phyloP scores from a whole-genome alignment of 2,329 filamentous ascomycete genomes.

The Parasarocladium wereldwijsianum region DNA sequence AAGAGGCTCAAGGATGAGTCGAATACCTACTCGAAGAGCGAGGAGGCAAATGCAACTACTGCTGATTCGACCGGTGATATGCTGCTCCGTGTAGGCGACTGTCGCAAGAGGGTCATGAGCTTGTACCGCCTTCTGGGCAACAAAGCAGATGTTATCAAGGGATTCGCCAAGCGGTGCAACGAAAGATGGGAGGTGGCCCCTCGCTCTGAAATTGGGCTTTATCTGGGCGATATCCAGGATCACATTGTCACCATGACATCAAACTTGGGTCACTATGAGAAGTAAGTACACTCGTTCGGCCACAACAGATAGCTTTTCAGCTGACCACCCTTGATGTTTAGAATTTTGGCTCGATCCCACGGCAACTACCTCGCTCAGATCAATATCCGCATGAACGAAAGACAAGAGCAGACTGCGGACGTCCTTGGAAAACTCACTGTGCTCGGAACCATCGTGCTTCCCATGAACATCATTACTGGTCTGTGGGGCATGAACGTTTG shows the following conservation, averaged over 20 bases:
- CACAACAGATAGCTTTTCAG: slow-evolving; percentile 5
- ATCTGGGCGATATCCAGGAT: slow-evolving; percentile 95
- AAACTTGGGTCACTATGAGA: slow-evolving; percentile 91
- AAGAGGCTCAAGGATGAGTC: slow-evolving; percentile 21
- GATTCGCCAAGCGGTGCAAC: slow-evolving; percentile 95
- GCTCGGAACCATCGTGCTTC: slow-evolving; percentile 87
- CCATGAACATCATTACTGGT: slow-evolving; percentile 98
- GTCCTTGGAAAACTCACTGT: slow-evolving; percentile 91
- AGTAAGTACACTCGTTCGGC: slow-evolving; percentile 37
- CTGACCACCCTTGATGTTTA: slow-evolving; percentile 18
- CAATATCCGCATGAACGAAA: slow-evolving; percentile 97
- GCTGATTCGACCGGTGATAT: slow-evolving; percentile 55
- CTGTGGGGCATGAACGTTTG: slow-evolving; percentile 98
- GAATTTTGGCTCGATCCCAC: slow-evolving; percentile 80
- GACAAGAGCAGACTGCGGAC: slow-evolving; percentile 89
- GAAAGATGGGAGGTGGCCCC: slow-evolving; percentile 96
- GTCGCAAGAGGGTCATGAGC: slow-evolving; percentile 93
- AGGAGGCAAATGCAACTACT: slow-evolving; percentile 27
- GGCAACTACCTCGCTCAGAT: slow-evolving; percentile 98
- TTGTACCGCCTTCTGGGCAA: slow-evolving; percentile 86
- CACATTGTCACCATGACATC: slow-evolving; percentile 98
- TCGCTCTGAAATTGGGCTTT: slow-evolving; percentile 89
- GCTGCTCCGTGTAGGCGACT: slow-evolving; percentile 83
- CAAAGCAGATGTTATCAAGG: slow-evolving; percentile 98
- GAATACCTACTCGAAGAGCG: slow-evolving; percentile 26